Conservation (phyloP, 169 alveolate species). For the Eimeria praecox region DNA sequence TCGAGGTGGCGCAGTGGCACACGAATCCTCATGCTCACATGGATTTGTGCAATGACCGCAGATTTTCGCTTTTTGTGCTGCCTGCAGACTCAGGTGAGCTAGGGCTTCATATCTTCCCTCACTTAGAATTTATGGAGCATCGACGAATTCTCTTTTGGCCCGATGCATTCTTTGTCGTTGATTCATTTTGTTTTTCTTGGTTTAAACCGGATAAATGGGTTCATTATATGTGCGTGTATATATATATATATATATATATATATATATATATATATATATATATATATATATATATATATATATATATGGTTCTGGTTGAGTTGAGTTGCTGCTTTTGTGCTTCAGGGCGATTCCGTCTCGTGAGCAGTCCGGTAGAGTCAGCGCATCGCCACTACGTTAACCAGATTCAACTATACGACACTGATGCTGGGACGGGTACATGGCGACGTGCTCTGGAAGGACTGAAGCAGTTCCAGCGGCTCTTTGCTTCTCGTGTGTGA, state of each 20-base stretch:
- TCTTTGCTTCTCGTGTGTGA: neutral
- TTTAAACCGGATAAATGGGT: too few relatives aligned
- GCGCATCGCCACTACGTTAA: neutral
- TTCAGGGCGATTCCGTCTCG: conserved; percentile 30
- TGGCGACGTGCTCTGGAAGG: conserved; percentile 47
- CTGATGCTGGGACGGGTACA: neutral
- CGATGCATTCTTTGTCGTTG: too few relatives aligned
- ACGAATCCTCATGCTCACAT: neutral
- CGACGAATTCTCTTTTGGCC: too few relatives aligned
- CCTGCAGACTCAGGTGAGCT: conserved; percentile 11
- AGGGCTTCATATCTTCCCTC: too few relatives aligned
- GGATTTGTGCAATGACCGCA: conserved; percentile 30
- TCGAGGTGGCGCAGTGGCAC: conserved; percentile 42
- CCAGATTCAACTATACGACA: neutral
- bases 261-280: neutral
- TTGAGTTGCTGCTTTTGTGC: neutral
- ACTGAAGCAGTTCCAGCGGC: neutral
- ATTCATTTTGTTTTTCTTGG: too few relatives aligned
- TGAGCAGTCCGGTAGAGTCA: neutral
- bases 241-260: neutral
- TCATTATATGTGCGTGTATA: neutral
- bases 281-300: neutral
- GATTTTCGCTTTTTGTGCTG: conserved; percentile 1
- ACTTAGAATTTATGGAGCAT: too few relatives aligned
- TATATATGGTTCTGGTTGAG: neutral